These are phyloP conservation scores for Gossypium davidsonii DNA, from an alignment of 441 rosid species.

Conservation along the genomic window DNA sequence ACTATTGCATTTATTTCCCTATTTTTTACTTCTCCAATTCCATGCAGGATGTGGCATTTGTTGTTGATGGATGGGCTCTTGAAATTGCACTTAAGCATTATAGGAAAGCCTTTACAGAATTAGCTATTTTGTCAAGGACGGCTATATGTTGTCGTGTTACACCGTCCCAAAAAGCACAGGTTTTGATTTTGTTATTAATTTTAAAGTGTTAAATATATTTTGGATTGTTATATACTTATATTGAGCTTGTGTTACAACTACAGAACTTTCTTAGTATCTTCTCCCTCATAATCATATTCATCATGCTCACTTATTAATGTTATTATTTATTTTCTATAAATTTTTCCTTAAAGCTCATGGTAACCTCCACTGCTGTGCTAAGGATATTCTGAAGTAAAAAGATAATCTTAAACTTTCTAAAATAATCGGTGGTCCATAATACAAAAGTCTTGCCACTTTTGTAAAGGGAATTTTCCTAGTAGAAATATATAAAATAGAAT, in stretches of 20 bases:
- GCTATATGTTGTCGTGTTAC: conserved; percentile 99
- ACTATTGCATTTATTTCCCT: background rate
- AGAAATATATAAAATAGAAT: background rate
- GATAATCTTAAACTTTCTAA: conserved; percentile 1
- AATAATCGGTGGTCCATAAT: background rate
- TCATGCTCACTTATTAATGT: background rate
- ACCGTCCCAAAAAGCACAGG: conserved; percentile 99
- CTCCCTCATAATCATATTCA: background rate
- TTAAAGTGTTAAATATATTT: conserved; percentile 15
- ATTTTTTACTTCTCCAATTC: background rate
- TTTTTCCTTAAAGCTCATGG: background rate
- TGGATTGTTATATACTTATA: background rate
- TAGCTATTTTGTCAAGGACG: conserved; percentile 93
- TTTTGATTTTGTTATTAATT: conserved; percentile 18
- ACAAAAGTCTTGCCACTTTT: background rate
- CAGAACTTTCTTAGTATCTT: background rate
- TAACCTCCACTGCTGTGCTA: background rate
- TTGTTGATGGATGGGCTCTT: conserved; percentile 97
- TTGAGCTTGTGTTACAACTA: background rate
- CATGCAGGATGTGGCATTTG: conserved; percentile 87
- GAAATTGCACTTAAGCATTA: conserved; percentile 86
- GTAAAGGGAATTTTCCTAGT: background rate
- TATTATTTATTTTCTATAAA: background rate
- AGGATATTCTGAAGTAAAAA: background rate
- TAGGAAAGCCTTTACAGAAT: conserved; percentile 79